Evolutionary conservation across 2,329 filamentous ascomycete species (phyloP).

Genomic region (Xylariaceae sp.): DNA sequence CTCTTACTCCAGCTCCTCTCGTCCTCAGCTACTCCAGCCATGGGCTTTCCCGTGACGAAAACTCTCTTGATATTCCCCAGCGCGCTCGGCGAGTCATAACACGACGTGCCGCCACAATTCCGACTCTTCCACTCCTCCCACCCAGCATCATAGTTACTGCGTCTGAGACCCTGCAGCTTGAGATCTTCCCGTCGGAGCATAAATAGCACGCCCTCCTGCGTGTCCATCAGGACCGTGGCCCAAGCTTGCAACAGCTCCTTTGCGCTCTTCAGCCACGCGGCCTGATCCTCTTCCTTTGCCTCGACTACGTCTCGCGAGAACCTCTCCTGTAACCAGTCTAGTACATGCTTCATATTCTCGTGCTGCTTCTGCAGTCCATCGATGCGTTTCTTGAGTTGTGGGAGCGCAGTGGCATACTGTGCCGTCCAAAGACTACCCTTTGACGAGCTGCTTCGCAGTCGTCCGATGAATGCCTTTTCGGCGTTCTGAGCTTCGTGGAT

Average conservation of each 20-base stretch:
- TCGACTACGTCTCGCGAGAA: neutral
- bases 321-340: neutral
- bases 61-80: neutral
- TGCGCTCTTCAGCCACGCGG: conserved; percentile 13
- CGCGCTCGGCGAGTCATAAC: conserved; percentile 17
- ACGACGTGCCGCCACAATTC: conserved; percentile 36
- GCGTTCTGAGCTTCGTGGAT: neutral
- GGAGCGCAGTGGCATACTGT: neutral
- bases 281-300: neutral
- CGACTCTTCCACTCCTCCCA: conserved; percentile 33
- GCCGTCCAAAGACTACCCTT: neutral
- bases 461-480: neutral
- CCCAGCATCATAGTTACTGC: neutral
- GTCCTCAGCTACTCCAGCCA: conserved; percentile 24
- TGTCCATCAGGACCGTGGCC: conserved; percentile 15
- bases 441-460: neutral
- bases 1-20: conserved; percentile 21
- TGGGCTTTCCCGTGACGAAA: neutral
- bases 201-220: conserved; percentile 29
- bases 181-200: conserved; percentile 19
- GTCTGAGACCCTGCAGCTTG: neutral
- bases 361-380: neutral
- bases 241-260: conserved; percentile 25
- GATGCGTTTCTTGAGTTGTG: neutral
- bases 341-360: neutral